Evolutionary conservation across 768 basidiomycete genomes (phyloP), one percentile per base, ranked within the genome.

Genomic region (Naganishia randhawae): DNA sequence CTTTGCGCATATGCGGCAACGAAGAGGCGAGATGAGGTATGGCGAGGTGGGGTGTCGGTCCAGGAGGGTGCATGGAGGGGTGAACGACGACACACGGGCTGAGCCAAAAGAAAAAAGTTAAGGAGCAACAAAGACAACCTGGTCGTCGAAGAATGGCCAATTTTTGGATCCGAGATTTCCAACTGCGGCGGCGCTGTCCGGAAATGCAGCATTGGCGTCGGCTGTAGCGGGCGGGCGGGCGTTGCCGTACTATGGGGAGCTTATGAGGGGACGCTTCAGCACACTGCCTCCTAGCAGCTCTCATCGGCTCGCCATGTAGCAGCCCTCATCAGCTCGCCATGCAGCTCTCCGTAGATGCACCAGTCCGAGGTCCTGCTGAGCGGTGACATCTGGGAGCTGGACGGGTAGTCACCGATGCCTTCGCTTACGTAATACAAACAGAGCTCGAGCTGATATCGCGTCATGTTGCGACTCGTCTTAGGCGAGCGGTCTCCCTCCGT

Each of bases 151-250:
- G 39, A 25, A 61, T 61, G 22, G 57, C 57, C 57, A 61, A 61
- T 61, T 61, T 61, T 29, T 61, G 57, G 33, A 61, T 61, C 57
- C 57, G 57, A 4, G 51, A 53, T 53, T 53, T 53, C 51, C 51
- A 53, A 53, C 39, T 5, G 45, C 45, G 19, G n/a, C 45, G 45
- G 45, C 16, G 45, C 45, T 48, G 6, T 48, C 45, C 45, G 45
- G 19, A 48, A 22, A 48, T 48, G 45, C 45, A 7, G 25, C 3
- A 7, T 48, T 48, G 3, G 19, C 45, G 45, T 48, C 45, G 45
- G 45, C 45, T 48, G 45, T 48, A 48, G 25, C 45, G 45, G 45
- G n/a, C 45, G 37, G 14, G 7, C 14, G n/a, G n/a, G n/a, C n/a
- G n/a, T 3, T 48, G 6, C 14, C 42, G 5, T 9, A 42, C 14